Conservation (phyloP, 768 basidiomycete species). For the Leccinum longicurvipes region DNA sequence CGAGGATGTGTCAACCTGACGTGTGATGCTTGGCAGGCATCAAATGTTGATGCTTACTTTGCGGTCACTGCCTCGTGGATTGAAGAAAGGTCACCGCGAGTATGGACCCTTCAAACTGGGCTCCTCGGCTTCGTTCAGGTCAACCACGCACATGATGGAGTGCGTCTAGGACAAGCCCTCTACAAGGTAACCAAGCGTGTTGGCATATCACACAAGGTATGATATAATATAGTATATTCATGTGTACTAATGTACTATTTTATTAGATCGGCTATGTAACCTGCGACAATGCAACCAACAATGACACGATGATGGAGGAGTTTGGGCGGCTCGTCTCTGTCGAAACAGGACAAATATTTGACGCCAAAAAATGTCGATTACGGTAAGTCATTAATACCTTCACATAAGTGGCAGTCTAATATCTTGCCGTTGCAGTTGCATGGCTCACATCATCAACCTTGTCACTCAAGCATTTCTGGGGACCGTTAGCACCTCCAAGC, state of each 20-base stretch:
- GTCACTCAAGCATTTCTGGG: no score
- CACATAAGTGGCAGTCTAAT: no score
- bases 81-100: not conserved
- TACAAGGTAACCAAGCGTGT: not conserved
- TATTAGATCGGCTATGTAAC: not conserved
- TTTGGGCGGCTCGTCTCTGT: not conserved
- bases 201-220: not conserved
- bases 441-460: no score
- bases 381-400: no score
- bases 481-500: no score
- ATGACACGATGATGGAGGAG: not conserved
- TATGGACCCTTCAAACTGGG: not conserved
- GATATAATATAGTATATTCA: not conserved
- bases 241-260: not conserved
- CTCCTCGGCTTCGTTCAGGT: not conserved
- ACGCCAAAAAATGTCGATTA: no score
- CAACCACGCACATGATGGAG: not conserved
- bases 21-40: not conserved
- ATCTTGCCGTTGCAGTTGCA: no score
- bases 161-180: not conserved
- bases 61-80: not conserved
- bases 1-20: not conserved
- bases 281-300: not conserved
- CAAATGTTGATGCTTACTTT: not conserved
- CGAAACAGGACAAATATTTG: no score